phyloP scores from a whole-genome alignment of 73 alveolate species.

The Durusdinium trenchii region DNA sequence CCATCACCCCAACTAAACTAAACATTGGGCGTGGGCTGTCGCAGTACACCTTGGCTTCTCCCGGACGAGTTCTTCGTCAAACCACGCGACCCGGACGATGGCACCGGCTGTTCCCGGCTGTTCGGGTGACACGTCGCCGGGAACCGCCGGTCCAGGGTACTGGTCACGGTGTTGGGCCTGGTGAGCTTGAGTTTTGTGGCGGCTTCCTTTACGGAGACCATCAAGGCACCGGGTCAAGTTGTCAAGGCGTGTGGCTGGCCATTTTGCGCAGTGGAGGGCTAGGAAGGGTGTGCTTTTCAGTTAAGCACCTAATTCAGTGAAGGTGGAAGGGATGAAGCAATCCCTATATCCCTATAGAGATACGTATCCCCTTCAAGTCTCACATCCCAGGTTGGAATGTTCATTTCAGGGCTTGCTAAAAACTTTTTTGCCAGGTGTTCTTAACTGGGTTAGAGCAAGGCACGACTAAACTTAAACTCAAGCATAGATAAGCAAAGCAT shows the following conservation, averaged over 20 bases:
- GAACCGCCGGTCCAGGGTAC: conserved; percentile 43
- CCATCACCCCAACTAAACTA: too few species aligned
- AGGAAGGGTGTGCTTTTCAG: not conserved
- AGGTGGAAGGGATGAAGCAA: not conserved
- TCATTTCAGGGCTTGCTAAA: not conserved
- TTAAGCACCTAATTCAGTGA: not conserved
- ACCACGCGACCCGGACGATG: too few species aligned
- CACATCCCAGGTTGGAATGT: not conserved
- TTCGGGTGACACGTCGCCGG: too few species aligned
- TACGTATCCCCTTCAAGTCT: not conserved
- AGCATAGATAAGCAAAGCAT: too few species aligned
- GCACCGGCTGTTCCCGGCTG: too few species aligned
- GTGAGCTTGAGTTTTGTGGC: conserved; percentile 67
- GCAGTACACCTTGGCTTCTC: too few species aligned
- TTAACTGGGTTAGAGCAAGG: too few species aligned
- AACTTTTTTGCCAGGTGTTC: too few species aligned
- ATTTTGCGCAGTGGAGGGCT: not conserved
- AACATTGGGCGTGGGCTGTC: too few species aligned
- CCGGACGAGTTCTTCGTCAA: too few species aligned
- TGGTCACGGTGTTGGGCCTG: conserved; percentile 60
- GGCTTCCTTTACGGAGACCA: conserved; percentile 91
- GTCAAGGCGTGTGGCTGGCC: not conserved
- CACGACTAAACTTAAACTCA: too few species aligned
- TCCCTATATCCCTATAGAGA: not conserved
- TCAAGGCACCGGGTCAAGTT: not conserved